A percentile compares a stretch with the other conserved stretches of the same genome.
Conservation (phyloP, 2,329 filamentous ascomycete genomes). For the Sclerotinia minor region DNA sequence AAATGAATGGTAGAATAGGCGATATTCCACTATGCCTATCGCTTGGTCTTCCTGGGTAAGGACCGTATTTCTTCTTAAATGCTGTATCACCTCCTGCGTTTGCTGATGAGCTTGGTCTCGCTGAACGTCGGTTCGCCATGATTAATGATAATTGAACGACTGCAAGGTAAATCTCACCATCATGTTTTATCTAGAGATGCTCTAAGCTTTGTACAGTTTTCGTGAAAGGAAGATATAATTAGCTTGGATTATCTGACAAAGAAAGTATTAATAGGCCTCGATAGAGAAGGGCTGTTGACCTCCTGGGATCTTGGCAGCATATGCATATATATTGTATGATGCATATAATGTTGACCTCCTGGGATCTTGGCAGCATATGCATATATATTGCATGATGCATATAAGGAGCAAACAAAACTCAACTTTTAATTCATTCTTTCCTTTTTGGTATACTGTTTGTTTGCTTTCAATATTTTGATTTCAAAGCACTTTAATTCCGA, state of each 20-base stretch:
- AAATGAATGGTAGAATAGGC: neutral
- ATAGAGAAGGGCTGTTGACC: no score
- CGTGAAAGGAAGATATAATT: neutral
- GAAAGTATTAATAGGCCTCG: neutral
- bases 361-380: no score
- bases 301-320: no score
- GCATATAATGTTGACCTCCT: no score
- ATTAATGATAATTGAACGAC: neutral
- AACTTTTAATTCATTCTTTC: no score
- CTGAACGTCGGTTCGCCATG: neutral
- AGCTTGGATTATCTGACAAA: neutral
- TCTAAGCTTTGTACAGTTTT: neutral
- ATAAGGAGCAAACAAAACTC: no score
- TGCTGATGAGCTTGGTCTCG: neutral
- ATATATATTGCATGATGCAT: no score
- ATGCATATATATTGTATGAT: no score
- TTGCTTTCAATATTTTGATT: no score
- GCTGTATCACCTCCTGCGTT: neutral
- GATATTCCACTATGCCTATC: conserved; percentile 16
- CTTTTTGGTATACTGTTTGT: no score
- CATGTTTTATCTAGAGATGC: neutral
- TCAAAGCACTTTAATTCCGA: no score
- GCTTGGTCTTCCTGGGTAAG: neutral
- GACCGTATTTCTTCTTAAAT: conserved; percentile 7
- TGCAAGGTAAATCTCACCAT: neutral